Conservation (phyloP, 441 rosid species). For the Jatropha podagrica region DNA sequence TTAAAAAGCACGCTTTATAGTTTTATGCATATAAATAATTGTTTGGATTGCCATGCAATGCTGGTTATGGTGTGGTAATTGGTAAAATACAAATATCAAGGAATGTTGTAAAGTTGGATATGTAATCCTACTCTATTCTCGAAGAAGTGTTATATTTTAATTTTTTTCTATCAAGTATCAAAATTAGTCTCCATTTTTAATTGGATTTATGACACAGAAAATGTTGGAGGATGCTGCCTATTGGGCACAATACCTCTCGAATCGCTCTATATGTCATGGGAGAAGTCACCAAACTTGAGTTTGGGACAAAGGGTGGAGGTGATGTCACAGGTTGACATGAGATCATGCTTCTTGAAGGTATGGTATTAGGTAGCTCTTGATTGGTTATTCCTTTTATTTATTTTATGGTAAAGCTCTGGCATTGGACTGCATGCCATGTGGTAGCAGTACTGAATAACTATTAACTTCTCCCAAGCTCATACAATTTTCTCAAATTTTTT, state of each 20-base stretch:
- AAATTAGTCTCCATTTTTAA: not conserved
- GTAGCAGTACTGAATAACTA: not conserved
- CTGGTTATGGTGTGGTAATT: not conserved
- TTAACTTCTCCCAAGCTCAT: not conserved
- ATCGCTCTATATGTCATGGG: conserved; percentile 65
- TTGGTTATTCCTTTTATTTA: not conserved
- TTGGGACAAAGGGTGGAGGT: conserved; percentile 84
- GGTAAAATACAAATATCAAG: not conserved
- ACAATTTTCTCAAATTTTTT: not conserved
- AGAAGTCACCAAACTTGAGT: conserved; percentile 78
- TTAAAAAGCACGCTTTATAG: not conserved
- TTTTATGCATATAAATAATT: not conserved
- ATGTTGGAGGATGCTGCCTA: conserved; percentile 76
- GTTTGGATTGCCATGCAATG: not conserved
- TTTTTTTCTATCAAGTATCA: not conserved
- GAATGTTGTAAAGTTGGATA: not conserved
- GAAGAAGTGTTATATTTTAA: not conserved
- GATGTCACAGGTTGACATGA: conserved; percentile 67
- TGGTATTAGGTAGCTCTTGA: conserved; percentile 12
- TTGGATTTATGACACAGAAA: conserved; percentile 49
- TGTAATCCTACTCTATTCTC: not conserved
- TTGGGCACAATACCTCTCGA: conserved; percentile 81
- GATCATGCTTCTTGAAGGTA: conserved; percentile 84
- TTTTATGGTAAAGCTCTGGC: not conserved
- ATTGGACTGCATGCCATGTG: not conserved